Evolutionary conservation across 2,329 filamentous ascomycete genomes (phyloP).

Genomic region (Xylariaceae sp.): DNA sequence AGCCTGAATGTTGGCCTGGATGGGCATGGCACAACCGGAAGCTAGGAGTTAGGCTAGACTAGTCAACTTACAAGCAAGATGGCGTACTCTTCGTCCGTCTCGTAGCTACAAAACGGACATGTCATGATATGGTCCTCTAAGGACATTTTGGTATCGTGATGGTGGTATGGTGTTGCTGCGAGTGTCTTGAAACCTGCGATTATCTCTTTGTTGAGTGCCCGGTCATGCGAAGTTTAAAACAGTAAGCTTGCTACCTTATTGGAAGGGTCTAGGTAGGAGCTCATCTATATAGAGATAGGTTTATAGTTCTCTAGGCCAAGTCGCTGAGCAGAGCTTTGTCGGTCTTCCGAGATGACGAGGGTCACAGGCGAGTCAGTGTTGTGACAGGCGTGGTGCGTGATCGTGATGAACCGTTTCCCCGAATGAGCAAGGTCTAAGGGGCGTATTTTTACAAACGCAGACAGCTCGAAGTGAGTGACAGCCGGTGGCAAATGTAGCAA

Average conservation of each 20-base stretch:
- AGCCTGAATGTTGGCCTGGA: background rate
- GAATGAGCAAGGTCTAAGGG: slow-evolving; percentile 7
- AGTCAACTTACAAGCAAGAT: slow-evolving; percentile 45
- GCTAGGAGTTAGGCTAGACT: background rate
- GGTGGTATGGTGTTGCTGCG: background rate
- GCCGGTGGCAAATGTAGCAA: no score
- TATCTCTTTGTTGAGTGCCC: background rate
- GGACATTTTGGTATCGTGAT: slow-evolving; percentile 12
- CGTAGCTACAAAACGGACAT: slow-evolving; percentile 51
- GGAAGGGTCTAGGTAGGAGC: background rate
- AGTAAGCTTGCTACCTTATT: background rate
- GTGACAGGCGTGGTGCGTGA: slow-evolving; percentile 12
- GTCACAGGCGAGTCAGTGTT: background rate
- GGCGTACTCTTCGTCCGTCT: slow-evolving; percentile 44
- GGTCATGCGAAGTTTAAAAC: background rate
- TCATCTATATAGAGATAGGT: background rate
- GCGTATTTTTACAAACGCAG: no score
- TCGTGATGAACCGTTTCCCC: background rate
- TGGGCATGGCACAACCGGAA: background rate
- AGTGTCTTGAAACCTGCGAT: background rate
- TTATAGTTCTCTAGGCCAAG: background rate
- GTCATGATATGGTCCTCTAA: slow-evolving; percentile 17
- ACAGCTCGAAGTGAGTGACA: no score
- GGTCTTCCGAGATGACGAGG: background rate
- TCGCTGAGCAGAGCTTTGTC: background rate